These are phyloP conservation scores for Alternaria conjuncta DNA, from an alignment of 2,329 filamentous ascomycete genomes.

Conservation along the genomic window DNA sequence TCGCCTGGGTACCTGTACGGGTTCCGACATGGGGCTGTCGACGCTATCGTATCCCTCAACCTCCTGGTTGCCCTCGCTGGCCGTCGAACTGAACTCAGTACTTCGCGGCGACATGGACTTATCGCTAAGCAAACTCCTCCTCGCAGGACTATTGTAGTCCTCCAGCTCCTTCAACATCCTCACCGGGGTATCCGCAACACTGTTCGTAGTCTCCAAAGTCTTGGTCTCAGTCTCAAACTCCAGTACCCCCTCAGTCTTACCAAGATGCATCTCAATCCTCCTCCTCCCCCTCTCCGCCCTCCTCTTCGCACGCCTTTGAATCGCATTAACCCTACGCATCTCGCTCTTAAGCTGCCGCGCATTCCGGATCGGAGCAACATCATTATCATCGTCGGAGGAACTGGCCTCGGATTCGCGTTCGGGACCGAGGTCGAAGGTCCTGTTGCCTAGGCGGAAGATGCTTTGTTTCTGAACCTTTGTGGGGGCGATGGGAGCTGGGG, in stretches of 20 bases:
- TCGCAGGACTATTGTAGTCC: background rate
- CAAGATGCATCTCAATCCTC: background rate
- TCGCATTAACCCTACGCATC: background rate
- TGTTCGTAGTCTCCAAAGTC: background rate
- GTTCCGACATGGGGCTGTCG: background rate
- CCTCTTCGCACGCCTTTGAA: background rate
- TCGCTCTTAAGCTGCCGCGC: background rate
- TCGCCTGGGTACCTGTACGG: background rate
- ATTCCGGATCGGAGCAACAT: background rate
- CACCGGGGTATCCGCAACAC: background rate
- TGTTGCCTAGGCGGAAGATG: background rate
- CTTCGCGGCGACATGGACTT: background rate
- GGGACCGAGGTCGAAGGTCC: background rate
- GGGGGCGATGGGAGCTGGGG: background rate
- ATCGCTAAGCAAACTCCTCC: fast-evolving
- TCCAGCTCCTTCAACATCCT: background rate
- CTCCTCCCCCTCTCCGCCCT: background rate
- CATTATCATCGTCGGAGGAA: background rate
- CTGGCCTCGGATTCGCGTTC: background rate
- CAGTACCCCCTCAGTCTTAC: background rate
- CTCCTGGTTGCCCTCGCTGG: background rate
- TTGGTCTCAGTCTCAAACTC: too few species aligned
- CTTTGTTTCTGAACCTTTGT: background rate
- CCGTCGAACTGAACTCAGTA: background rate
- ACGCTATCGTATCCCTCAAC: background rate